Evolutionary conservation across 2,329 filamentous ascomycete genomes (phyloP).

Genomic region (Colletotrichum sp.): DNA sequence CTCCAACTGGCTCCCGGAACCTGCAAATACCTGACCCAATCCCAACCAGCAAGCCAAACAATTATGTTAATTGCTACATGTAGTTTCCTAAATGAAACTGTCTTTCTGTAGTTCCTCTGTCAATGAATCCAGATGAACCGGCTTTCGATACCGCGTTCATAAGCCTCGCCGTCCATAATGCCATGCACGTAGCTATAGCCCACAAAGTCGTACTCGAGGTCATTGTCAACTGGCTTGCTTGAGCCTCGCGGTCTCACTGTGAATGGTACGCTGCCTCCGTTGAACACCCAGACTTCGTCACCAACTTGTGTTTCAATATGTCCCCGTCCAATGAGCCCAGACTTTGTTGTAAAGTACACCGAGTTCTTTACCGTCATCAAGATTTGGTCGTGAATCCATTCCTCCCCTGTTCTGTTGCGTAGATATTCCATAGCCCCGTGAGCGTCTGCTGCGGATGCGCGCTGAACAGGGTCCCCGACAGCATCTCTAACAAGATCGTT

Average conservation of each 20-base stretch:
- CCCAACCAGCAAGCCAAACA: background rate
- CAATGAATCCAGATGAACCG: background rate
- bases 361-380: background rate
- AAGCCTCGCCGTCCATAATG: background rate
- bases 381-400: background rate
- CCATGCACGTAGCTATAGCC: background rate
- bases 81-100: rapidly evolving
- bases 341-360: background rate
- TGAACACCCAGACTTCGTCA: background rate
- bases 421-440: background rate
- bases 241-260: background rate
- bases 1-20: background rate
- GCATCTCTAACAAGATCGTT: background rate
- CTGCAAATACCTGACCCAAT: rapidly evolving
- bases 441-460: background rate
- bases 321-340: background rate
- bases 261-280: background rate
- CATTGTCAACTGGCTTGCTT: background rate
- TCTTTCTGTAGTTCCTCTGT: background rate
- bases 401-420: background rate
- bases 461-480: background rate
- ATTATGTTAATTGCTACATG: background rate
- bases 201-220: background rate
- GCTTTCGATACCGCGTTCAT: background rate
- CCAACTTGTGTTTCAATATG: background rate